Evolutionary conservation across 2,329 filamentous ascomycete genomes (phyloP).

Genomic region (Aspergillus pseudonomiae): DNA sequence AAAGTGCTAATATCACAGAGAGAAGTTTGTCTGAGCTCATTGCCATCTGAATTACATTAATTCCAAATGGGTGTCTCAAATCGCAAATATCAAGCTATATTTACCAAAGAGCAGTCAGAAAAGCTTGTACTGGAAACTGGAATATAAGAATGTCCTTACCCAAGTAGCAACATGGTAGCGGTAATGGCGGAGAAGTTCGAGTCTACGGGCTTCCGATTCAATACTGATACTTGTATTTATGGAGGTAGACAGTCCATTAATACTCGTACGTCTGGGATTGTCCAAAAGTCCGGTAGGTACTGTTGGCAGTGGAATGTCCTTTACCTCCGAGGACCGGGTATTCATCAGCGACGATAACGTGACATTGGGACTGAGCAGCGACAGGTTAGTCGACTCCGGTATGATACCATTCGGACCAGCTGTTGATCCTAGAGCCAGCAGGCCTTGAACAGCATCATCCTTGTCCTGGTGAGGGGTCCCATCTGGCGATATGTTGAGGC

Average conservation of each 20-base stretch:
- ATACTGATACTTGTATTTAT: background rate
- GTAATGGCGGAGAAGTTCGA: slow-evolving; percentile 49
- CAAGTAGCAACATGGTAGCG: slow-evolving; percentile 33
- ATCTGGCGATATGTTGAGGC: background rate
- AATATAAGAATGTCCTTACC: background rate
- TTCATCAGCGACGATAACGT: slow-evolving; percentile 4
- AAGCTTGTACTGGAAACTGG: background rate
- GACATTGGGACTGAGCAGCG: background rate
- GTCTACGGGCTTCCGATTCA: slow-evolving; percentile 17
- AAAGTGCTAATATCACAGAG: slow-evolving; percentile 24
- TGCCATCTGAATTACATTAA: slow-evolving; percentile 37
- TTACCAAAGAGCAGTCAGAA: background rate
- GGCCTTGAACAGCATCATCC: slow-evolving; percentile 30
- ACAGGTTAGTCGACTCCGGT: background rate
- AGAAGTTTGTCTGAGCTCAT: slow-evolving; percentile 22
- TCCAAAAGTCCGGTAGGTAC: background rate
- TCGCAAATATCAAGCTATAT: slow-evolving; percentile 50
- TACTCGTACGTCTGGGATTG: background rate
- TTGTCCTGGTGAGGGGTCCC: slow-evolving; percentile 23
- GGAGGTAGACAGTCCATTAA: background rate
- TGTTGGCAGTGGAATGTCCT: background rate
- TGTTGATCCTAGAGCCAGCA: slow-evolving; percentile 27
- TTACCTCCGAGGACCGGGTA: background rate
- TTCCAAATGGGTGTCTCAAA: slow-evolving; percentile 45
- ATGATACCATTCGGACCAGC: slow-evolving; percentile 6